These are phyloP conservation scores for Ophiostoma ips DNA, from an alignment of 2,329 filamentous ascomycete species.

Conservation along the genomic window DNA sequence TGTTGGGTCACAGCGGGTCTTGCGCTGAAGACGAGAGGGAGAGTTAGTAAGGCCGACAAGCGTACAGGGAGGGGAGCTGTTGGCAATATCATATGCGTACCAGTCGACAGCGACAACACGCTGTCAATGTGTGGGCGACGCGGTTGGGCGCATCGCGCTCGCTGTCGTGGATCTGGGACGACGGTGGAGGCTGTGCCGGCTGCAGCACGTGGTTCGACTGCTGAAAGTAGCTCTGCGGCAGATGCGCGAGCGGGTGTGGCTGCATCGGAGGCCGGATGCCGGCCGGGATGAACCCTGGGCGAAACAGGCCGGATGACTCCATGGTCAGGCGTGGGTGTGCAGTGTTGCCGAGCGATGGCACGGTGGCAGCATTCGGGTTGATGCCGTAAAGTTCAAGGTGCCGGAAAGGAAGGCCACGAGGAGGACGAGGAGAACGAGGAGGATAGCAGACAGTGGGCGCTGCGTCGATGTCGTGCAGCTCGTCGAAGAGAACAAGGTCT, in stretches of 20 bases:
- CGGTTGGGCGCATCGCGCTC: slow-evolving; percentile 37
- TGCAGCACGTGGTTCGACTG: slow-evolving; percentile 7
- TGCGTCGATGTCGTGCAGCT: no score
- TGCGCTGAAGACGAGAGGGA: slow-evolving; percentile 64
- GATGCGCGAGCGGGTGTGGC: slow-evolving; percentile 12
- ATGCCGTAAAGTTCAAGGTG: no score
- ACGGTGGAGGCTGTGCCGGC: background rate
- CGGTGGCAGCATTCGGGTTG: no score
- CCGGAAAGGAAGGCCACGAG: no score
- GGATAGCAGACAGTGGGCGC: no score
- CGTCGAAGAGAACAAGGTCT: no score
- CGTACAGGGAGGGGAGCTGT: no score
- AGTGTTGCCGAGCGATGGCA: no score
- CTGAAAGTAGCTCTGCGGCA: slow-evolving; percentile 13
- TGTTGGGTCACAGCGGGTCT: slow-evolving; percentile 89
- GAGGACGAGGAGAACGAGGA: no score
- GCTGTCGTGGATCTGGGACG: slow-evolving; percentile 4
- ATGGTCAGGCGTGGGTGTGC: no score
- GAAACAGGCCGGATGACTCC: slow-evolving; percentile 33
- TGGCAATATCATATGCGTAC: slow-evolving; percentile 30
- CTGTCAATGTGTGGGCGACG: slow-evolving; percentile 66
- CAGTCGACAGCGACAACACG: slow-evolving; percentile 67
- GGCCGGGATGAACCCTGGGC: slow-evolving; percentile 38
- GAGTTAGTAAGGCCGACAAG: background rate
- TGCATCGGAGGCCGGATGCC: slow-evolving; percentile 24